Base-by-base conservation (phyloP, 2,329 filamentous ascomycete species). In the Cercospora berteroae region DNA sequence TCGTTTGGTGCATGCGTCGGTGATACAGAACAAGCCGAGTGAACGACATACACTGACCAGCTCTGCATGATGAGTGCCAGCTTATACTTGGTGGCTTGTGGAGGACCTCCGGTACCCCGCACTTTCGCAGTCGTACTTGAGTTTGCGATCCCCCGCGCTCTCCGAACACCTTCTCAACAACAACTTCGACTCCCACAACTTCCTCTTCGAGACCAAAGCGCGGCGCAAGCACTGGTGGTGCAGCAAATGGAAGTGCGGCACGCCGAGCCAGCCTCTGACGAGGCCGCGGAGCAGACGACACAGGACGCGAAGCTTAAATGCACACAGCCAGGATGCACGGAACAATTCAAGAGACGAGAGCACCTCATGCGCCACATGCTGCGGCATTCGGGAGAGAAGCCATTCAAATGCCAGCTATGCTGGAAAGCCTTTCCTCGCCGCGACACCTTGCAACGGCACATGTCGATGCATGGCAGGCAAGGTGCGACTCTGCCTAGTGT, bases 1-100 rank as follows among this genome's bases (percentile, higher is more conserved):
- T 89, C 20, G 86, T 88, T 27, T 89, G 86, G 86, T 76, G 76
- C 57, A 63, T 66, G 61, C 64, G 66, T 6, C 61, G 66, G 60
- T 69, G 57, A 65, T 42, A 8, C 36, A 42, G 16, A n/a, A 8
- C 13, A n/a, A 42, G 57, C 2, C 12, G 18, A 6, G 18, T 25
- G 31, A 7, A 20, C 18, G 10, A 39, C 25, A 18, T 2, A 25
- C 13, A 33, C 18, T 23, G 16, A 31, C 31, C 27, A 27, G n/a
- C 20, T 27, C 48, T 52, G 20, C 20, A 20, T 52, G 18, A 6
- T 52, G 18, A 52, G 20, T 13, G 25, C 18, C 48, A n/a, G 57
- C 16, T 33, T 31, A 16, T 23, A 48, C 36, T 23, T 48, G 33
- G 58, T 60, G 58, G 58, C 33, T 60, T 31, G n/a, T 50, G 39